phyloP scores from a whole-genome alignment of 495 filamentous ascomycete genomes.

The Talaromyces trachyspermus region DNA sequence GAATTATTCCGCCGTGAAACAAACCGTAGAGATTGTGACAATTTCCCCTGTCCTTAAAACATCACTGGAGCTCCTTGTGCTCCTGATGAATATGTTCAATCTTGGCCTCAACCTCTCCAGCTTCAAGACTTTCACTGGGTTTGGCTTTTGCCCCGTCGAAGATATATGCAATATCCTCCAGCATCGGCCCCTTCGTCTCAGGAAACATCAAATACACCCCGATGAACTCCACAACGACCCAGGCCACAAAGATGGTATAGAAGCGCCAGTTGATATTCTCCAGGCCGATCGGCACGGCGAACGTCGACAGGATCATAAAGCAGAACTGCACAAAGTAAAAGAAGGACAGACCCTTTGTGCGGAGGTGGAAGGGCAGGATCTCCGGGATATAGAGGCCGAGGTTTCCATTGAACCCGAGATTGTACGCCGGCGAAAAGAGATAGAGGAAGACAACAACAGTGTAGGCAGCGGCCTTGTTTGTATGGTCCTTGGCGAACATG shows the following conservation, averaged over 20 bases:
- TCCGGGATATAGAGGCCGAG: constrained; percentile 50
- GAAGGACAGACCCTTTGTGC: constrained; percentile 43
- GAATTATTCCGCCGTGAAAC: background rate
- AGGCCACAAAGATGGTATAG: constrained; percentile 44
- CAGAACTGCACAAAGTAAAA: constrained; percentile 39
- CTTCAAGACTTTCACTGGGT: background rate
- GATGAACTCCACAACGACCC: constrained; percentile 51
- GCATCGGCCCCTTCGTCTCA: constrained; percentile 55
- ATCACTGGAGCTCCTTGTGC: background rate
- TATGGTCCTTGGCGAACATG: constrained; percentile 1
- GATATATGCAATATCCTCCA: constrained; percentile 71
- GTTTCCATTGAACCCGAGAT: constrained; percentile 47
- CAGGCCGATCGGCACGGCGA: constrained; percentile 1
- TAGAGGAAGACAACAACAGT: constrained; percentile 11
- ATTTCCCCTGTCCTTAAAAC: background rate
- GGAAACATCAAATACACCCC: constrained; percentile 65
- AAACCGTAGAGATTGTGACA: background rate
- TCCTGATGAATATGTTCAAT: background rate
- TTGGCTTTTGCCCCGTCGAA: constrained; percentile 22
- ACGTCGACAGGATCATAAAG: constrained; percentile 39
- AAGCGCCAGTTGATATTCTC: constrained; percentile 32
- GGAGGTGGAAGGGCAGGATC: constrained; percentile 42
- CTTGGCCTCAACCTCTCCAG: background rate
- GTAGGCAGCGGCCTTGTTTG: background rate
- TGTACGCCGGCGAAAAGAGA: constrained; percentile 27